Percentiles rank a stretch among this genome's conserved stretches.
Evolutionary conservation across 352 stramenopile genomes (phyloP).

Genomic region (Thalassiosira ordinaria): DNA sequence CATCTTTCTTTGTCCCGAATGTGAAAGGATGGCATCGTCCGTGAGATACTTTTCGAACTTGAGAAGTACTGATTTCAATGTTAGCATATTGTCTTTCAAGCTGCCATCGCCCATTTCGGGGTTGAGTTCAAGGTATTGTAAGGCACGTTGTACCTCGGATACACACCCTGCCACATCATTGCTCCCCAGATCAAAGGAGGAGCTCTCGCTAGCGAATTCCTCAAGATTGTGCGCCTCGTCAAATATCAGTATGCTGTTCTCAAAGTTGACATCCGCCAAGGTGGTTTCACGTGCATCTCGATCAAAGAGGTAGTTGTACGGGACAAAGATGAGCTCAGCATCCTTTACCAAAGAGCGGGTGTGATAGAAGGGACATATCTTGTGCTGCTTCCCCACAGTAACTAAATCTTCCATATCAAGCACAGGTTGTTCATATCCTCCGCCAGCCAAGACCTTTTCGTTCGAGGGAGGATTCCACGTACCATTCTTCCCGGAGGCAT

Average conservation of each 20-base stretch:
- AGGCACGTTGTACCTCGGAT: conserved; percentile 88
- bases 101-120: conserved; percentile 30
- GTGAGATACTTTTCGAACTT: conserved; percentile 80
- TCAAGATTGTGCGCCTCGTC: conserved; percentile 99
- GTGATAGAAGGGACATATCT: conserved; percentile 98
- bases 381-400: conserved; percentile 64
- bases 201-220: conserved; percentile 89
- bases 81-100: conserved; percentile 74
- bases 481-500: conserved; percentile 28
- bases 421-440: conserved; percentile 76
- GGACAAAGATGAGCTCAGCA: conserved; percentile 97
- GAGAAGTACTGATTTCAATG: conserved; percentile 81
- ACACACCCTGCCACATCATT: conserved; percentile 93
- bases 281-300: conserved; percentile 86
- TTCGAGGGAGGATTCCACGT: conserved; percentile 23
- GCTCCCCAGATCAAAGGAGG: conserved; percentile 95
- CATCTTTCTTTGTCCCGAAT: background rate
- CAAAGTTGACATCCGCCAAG: conserved; percentile 92
- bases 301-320: conserved; percentile 99
- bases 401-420: conserved; percentile 99
- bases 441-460: conserved; percentile 8
- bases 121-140: conserved; percentile 64
- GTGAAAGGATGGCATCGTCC: conserved; percentile 32
- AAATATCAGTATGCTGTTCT: conserved; percentile 98
- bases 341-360: conserved; percentile 88